Percentiles rank a stretch among this genome's conserved stretches.
These are phyloP conservation scores for Calcarisporium arbuscula DNA, from an alignment of 2,329 filamentous ascomycete species.

Conservation along the genomic window DNA sequence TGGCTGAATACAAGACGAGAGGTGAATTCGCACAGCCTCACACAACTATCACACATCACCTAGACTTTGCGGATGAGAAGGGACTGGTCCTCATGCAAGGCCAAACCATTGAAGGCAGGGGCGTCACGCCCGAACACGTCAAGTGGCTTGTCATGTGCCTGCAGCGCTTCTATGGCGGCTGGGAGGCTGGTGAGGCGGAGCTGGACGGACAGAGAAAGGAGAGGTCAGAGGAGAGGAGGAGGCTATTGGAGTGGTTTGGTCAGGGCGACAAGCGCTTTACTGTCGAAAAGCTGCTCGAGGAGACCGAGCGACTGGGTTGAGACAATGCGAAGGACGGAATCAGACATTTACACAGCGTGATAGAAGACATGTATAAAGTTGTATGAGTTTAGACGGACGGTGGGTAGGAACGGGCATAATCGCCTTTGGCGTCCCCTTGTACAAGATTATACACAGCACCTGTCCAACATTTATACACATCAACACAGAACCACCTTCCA, in stretches of 20 bases:
- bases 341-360: not conserved
- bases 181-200: slow-evolving; percentile 39
- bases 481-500: slow-evolving; percentile 4
- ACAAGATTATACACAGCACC: no score
- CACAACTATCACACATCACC: slow-evolving; percentile 87
- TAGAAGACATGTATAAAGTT: not conserved
- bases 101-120: slow-evolving; percentile 65
- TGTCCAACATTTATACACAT: no score
- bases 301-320: slow-evolving; percentile 71
- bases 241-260: slow-evolving; percentile 75
- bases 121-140: slow-evolving; percentile 74
- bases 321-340: no score
- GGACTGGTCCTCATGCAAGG: slow-evolving; percentile 84
- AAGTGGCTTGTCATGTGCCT: slow-evolving; percentile 87
- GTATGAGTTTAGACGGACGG: not conserved
- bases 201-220: slow-evolving; percentile 38
- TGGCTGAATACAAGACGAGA: slow-evolving; percentile 86
- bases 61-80: slow-evolving; percentile 68
- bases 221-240: slow-evolving; percentile 56
- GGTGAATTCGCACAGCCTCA: slow-evolving; percentile 88
- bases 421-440: no score
- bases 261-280: slow-evolving; percentile 72
- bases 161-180: slow-evolving; percentile 83
- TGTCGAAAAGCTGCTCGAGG: slow-evolving; percentile 78
- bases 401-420: no score